Evolutionary conservation across 805 yeast species (phyloP), one percentile per base, ranked within the genome.

Genomic region (Pichia thaimueangensis): DNA sequence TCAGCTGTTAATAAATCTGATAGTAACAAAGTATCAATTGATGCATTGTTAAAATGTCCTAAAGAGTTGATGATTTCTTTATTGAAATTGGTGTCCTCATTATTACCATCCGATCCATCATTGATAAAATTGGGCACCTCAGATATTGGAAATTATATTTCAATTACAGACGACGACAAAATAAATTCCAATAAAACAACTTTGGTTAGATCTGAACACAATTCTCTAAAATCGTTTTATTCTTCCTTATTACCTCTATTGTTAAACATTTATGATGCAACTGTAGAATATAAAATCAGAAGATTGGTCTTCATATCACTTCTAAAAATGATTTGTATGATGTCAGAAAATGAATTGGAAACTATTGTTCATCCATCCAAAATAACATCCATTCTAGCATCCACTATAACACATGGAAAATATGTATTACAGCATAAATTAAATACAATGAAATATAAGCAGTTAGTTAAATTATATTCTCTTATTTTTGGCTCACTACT

Each of bases 41-140:
- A 85, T 53, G 75, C 86, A 0, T 60, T 87, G 30, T 81, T 86
- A 78, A 75, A 80, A 41, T 74, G 80, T 2, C 88, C 91, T 0
- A 82, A 79, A 50, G 82, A 79, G n/a, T 56, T 84, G 23, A 59
- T 83, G 16, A 50, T 73, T 2, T 66, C 76, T 12, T 66, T 81
- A 16, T 60, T 86, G 16, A 70, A 73, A 31, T 64, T 86, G 37
- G 62, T 83, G 6, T 72, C 76, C 2, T 67, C 73, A 25, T 48
- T 85, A 2, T 59, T 86, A 16, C 95, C 95, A 0, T 58, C 57
- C 24, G 51, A 56, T 2, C 44, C 47, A 0, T 30, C 49, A 21
- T 30, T 34, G n/a, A 42, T 34, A 8, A 45, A 39, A 6, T 28
- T 41, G 0, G 24, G 35, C 1, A 56, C 57, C 2, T 7, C 15